A percentile compares a stretch with the other conserved stretches of the same genome.
Conservation (phyloP, 306 rosid genomes). For the Glycine tomentella region DNA sequence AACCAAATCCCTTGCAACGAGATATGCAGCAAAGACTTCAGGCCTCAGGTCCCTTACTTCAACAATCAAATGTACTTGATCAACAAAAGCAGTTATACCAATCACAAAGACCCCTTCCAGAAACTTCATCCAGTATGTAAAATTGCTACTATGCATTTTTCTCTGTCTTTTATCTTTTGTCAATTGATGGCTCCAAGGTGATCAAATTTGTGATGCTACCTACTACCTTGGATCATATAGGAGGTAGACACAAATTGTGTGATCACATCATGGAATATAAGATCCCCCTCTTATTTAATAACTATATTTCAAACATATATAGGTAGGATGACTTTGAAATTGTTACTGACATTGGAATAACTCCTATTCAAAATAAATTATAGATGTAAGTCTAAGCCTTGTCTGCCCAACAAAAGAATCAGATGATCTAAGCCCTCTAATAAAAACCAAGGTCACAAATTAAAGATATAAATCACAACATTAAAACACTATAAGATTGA, state of each 20-base stretch:
- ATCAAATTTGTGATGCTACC: constrained; percentile 18
- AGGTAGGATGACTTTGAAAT: neutral
- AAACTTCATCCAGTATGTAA: constrained; percentile 84
- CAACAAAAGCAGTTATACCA: constrained; percentile 92
- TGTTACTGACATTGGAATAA: neutral
- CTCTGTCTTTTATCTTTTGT: constrained; percentile 17
- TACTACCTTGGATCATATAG: neutral
- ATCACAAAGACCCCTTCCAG: constrained; percentile 80
- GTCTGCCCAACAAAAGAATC: too few relatives aligned
- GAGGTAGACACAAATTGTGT: constrained; percentile 1
- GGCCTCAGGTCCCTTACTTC: constrained; percentile 77
- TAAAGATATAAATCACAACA: constrained; percentile 21
- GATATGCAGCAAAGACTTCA: constrained; percentile 94
- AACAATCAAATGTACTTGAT: constrained; percentile 75
- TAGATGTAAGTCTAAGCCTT: neutral
- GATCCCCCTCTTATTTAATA: neutral
- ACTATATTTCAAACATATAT: neutral
- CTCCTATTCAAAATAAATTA: neutral
- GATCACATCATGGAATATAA: neutral
- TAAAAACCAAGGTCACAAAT: constrained; percentile 7
- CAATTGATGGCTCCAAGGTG: constrained; percentile 10
- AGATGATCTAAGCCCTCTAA: too few relatives aligned
- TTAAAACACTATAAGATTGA: neutral
- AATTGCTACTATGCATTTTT: constrained; percentile 37
- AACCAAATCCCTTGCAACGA: constrained; percentile 73